These are phyloP conservation scores for Laburnicola sp. DNA, from an alignment of 2,329 filamentous ascomycete species.

Conservation along the genomic window DNA sequence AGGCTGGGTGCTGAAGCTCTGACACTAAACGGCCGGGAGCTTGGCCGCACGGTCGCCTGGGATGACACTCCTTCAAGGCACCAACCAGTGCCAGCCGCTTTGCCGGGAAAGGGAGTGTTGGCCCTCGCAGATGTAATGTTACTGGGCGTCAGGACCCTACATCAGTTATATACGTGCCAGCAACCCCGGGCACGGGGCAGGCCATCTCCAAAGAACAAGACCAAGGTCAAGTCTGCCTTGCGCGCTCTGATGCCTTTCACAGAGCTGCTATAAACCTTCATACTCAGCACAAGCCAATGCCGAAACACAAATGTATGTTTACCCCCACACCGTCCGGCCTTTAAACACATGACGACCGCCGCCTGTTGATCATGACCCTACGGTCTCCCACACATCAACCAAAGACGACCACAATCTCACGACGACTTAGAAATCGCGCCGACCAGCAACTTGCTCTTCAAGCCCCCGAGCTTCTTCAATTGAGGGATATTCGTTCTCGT, in stretches of 20 bases:
- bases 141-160: conserved; percentile 38
- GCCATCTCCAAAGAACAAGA: conserved; percentile 32
- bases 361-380: conserved; percentile 40
- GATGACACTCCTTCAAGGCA: conserved; percentile 44
- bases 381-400: conserved; percentile 35
- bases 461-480: conserved; percentile 35
- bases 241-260: conserved; percentile 24
- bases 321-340: conserved; percentile 33
- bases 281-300: conserved; percentile 20
- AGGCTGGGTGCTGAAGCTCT: conserved; percentile 29
- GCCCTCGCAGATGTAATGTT: conserved; percentile 29
- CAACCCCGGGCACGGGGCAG: conserved; percentile 42
- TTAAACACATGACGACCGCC: conserved; percentile 34
- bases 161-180: conserved; percentile 36
- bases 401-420: conserved; percentile 41
- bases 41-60: conserved; percentile 37
- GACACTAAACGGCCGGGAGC: conserved; percentile 44
- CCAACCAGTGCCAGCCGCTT: conserved; percentile 42
- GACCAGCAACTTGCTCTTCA: conserved; percentile 34
- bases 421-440: conserved; percentile 37
- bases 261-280: conserved; percentile 37
- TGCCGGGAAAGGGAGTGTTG: conserved; percentile 42
- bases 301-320: conserved; percentile 41
- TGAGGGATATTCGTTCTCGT: conserved; percentile 33
- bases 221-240: conserved; percentile 40